Base-by-base conservation (phyloP, 2,329 filamentous ascomycete species). In the Leptographium galeiforme region DNA sequence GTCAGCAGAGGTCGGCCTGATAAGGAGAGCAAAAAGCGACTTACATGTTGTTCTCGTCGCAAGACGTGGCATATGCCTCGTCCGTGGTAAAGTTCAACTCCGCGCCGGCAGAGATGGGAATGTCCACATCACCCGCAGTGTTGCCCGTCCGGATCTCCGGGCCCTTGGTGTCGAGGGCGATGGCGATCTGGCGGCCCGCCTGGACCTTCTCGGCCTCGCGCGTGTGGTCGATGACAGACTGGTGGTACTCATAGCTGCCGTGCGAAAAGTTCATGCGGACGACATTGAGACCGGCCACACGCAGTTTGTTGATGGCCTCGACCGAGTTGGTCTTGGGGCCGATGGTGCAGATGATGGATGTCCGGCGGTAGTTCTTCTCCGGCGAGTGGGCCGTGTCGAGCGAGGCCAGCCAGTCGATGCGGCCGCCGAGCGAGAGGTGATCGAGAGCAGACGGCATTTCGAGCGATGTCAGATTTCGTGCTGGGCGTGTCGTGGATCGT, bases 241-340 rank as follows among this genome's bases (percentile, higher is more conserved):
- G 61, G 58, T 63, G 90, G 77, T 96, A 98, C 75, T 90, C 90
- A 72, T 97, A 93, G 61, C 84, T 85, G 65, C 88, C 88, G 72
- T 95, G 88, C 60, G 87, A 95, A 71, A 97, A 97, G 85, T 98
- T 98, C 93, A 98, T 98, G 75, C 93, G 91, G 63, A 97, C 93
- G 62, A 98, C 89, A 74, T 97, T 97, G 65, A 97, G 84, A 72
- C 93, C 93, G 61, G 85, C 85, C 67, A 78, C 80, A 70, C 91
- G 88, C 64, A 98, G 87, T 70, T 84, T 80, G 74, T 97, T 97
- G 76, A 98, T 95, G 72, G 89, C 90, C 76, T 96, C 87, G 55
- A 90, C 85, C 40, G 89, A 95, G 79, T 98, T 98, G 64, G 93
- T 98, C 84, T 97, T 98, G 68, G 93, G 93, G 58, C 93, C 93